phyloP scores from a whole-genome alignment of 148 eudicot species.

The Rhododendron henanense region DNA sequence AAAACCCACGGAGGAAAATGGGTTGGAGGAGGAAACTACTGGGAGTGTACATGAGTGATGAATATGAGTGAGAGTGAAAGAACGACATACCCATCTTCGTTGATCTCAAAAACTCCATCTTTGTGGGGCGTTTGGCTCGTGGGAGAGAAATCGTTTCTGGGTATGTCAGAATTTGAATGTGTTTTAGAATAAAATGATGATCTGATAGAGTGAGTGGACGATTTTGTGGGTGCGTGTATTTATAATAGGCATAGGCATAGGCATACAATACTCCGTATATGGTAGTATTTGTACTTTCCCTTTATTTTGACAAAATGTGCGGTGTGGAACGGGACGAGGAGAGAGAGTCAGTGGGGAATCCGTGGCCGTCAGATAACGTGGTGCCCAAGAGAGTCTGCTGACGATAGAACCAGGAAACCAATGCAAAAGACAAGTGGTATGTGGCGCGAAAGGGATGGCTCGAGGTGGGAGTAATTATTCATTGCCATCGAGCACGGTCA shows the following conservation, averaged over 20 bases:
- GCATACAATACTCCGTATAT: no score
- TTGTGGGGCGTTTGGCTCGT: background rate
- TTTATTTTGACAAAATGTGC: background rate
- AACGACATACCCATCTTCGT: constrained; percentile 2
- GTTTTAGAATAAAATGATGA: background rate
- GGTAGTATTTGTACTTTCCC: background rate
- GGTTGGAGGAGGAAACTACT: constrained; percentile 10
- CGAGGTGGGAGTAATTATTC: no score
- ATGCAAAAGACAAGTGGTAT: background rate
- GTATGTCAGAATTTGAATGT: background rate
- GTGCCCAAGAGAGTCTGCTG: background rate
- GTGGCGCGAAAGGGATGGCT: no score
- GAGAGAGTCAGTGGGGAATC: background rate
- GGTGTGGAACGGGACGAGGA: no score
- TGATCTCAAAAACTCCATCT: background rate
- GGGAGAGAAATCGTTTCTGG: background rate
- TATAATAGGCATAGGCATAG: no score
- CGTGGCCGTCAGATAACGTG: constrained; percentile 5
- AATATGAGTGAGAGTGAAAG: background rate
- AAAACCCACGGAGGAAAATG: background rate
- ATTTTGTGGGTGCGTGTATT: background rate
- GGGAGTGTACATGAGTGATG: background rate
- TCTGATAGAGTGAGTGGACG: background rate
- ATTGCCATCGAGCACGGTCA: no score
- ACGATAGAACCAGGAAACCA: background rate